Base-by-base conservation (phyloP, 2,329 filamentous ascomycete species). In the Monosporascus cannonballus region DNA sequence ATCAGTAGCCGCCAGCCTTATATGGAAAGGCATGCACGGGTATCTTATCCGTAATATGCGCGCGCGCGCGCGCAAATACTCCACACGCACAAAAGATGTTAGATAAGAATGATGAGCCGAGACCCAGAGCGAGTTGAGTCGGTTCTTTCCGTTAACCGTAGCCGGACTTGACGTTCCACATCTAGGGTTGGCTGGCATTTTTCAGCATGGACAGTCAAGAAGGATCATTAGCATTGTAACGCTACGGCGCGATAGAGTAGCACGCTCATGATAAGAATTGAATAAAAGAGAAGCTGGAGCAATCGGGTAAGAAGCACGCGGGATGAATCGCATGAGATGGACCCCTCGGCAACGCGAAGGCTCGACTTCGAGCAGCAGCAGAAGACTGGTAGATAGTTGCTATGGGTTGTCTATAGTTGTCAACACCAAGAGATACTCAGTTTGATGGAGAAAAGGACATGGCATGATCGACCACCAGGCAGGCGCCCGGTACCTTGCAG, bases 1-100 rank as follows among this genome's bases (percentile, higher is more conserved):
- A 57, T 65, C 64, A 64, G 61, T 68, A 69, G 63, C 59, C 67
- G 68, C 68, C 67, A 69, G 66, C 66, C 66, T 62, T 68, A 59
- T 55, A 56, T 48, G 56, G 56, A 56, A 52, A 45, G 34, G 30
- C 7, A 51, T 38, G 50, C 49, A 36, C 44, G 36, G 45, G 27
- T 44, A 45, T 37, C 46, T 50, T 47, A 37, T 52, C 47, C 41
- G 50, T 49, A 47, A 27, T 53, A 59, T 59, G 47, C 52, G 57
- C 54, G 58, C 60, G 57, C 54, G 58, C 60, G 61, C 60, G 56
- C 56, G 54, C 24, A 24, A 22, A 18, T 24, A 24, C 22, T 27
- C 30, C 22, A 2, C 11, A 18, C n/a, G 7, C 20, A 14, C 15
- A 27, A 25, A 24, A 30, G 5, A 46, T 2, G 7, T 46, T 46